Conservation (phyloP, 1,284 basidiomycete species). For the Austropuccinia psidii region DNA sequence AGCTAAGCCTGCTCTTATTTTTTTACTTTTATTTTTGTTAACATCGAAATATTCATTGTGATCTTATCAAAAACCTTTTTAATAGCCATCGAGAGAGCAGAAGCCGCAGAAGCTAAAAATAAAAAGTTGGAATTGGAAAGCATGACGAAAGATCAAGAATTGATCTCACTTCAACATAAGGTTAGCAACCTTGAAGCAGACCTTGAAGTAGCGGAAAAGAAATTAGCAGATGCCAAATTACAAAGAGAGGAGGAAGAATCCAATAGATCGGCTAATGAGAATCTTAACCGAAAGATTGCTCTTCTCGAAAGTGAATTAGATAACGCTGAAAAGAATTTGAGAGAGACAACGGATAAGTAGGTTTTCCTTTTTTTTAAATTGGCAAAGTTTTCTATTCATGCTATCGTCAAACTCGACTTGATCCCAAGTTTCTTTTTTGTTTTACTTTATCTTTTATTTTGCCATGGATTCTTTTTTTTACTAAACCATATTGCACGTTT, state of each 20-base stretch:
- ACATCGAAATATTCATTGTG: neutral
- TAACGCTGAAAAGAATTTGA: conserved; percentile 88
- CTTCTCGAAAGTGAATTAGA: conserved; percentile 94
- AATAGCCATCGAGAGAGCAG: conserved; percentile 44
- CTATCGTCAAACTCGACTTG: neutral
- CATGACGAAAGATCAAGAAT: conserved; percentile 80
- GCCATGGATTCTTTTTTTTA: neutral
- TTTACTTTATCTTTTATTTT: neutral
- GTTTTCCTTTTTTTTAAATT: conserved; percentile 46
- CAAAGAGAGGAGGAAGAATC: conserved; percentile 65
- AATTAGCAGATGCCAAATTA: conserved; percentile 64
- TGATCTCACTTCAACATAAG: conserved; percentile 72
- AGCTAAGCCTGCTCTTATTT: neutral
- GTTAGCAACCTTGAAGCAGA: conserved; percentile 63
- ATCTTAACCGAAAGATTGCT: conserved; percentile 73
- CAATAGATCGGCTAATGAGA: conserved; percentile 68
- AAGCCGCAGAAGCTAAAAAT: conserved; percentile 45
- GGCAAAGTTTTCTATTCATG: neutral
- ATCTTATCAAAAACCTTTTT: neutral
- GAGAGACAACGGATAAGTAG: conserved; percentile 94
- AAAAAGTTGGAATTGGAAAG: conserved; percentile 63
- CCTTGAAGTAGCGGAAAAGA: conserved; percentile 68
- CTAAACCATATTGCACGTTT: neutral
- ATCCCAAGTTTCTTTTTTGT: neutral
- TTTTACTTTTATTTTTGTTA: neutral